Evolutionary conservation across 805 yeast genomes (phyloP), one percentile per base, ranked within the genome.

Genomic region (Scheffersomyces ergatensis): DNA sequence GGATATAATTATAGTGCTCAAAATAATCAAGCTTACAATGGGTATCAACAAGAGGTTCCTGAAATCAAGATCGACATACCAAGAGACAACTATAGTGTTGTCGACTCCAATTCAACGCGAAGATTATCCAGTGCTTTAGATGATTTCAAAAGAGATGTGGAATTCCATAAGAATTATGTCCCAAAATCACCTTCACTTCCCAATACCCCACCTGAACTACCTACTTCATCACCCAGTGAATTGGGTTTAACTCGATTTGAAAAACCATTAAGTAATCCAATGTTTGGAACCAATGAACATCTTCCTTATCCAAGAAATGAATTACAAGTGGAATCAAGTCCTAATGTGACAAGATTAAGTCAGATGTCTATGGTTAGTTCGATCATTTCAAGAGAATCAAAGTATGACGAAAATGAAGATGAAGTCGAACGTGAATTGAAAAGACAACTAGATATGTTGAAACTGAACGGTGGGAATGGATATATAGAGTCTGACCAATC

Each of bases 301-400:
- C 29, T 4, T 6, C 36, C 35, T 7, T 25, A 31, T 4, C 26
- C 39, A 16, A 6, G 8, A 12, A 13, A 17, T 9, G 24, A 24
- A 15, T 37, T 21, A 33, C 4, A 12, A 14, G 42, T 19, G 39
- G 39, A 5, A 8, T 21, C 36, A 16, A 21, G 25, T 13, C 13
- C 25, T 4, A 20, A 38, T 24, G 23, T 27, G 15, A 12, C 34
- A 11, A 54, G 71, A 41, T 45, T 56, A 33, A 63, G 71, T 39
- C 71, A 62, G 33, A 43, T 66, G 19, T 68, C 74, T 9, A 70
- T 66, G 57, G 66, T 68, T 11, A 67, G 73, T 41, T 68, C 74
- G 0, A 65, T 70, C 36, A 57, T 70, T 23, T 66, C 72, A 5
- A 68, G 65, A 44, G 68, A 56, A 15, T 56, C 58, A n/a, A 18